A percentile compares a stretch with the other conserved stretches of the same genome.
phyloP scores from a whole-genome alignment of 352 stramenopile genomes.

The Thraustochytrium striatum region DNA sequence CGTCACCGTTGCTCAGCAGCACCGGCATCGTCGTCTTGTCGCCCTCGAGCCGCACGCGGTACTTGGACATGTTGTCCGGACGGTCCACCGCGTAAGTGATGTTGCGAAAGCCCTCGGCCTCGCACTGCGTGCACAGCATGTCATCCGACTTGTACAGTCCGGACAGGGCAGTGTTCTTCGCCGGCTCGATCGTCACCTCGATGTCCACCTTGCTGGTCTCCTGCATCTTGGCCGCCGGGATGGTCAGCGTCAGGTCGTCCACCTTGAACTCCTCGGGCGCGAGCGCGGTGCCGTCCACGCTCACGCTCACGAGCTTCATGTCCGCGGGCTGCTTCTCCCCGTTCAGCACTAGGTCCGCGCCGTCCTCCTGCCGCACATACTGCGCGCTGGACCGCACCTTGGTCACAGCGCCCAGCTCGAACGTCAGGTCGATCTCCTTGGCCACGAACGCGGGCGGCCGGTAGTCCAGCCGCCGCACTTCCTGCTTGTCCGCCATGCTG shows the following conservation, averaged over 20 bases:
- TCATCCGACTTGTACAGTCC: slow-evolving; percentile 68
- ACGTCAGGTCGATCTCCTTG: slow-evolving; percentile 5
- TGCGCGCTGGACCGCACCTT: slow-evolving; percentile 9
- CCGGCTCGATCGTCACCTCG: slow-evolving; percentile 59
- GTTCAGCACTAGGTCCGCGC: slow-evolving; percentile 39
- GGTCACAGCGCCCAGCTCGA: slow-evolving; percentile 17
- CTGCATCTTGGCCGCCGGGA: slow-evolving; percentile 52
- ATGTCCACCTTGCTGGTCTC: slow-evolving; percentile 38
- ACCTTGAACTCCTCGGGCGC: neutral
- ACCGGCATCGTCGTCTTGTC: slow-evolving; percentile 64
- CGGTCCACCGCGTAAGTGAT: slow-evolving; percentile 79
- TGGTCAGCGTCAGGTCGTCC: slow-evolving; percentile 40
- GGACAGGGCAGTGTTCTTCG: slow-evolving; percentile 68
- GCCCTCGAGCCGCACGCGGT: slow-evolving; percentile 64
- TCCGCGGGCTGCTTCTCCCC: slow-evolving; percentile 51
- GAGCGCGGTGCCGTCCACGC: slow-evolving; percentile 48
- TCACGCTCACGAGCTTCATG: slow-evolving; percentile 38
- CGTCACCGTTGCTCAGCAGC: slow-evolving; percentile 78
- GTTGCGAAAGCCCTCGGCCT: slow-evolving; percentile 67
- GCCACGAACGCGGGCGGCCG: slow-evolving; percentile 28
- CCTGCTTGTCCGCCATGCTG: too few species aligned
- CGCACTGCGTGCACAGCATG: slow-evolving; percentile 75
- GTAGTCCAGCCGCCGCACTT: slow-evolving; percentile 30
- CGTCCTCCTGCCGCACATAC: slow-evolving; percentile 17
- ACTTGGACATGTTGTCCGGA: slow-evolving; percentile 76